Evolutionary conservation across 495 filamentous ascomycete genomes (phyloP).

Genomic region (Talaromyces adpressus): DNA sequence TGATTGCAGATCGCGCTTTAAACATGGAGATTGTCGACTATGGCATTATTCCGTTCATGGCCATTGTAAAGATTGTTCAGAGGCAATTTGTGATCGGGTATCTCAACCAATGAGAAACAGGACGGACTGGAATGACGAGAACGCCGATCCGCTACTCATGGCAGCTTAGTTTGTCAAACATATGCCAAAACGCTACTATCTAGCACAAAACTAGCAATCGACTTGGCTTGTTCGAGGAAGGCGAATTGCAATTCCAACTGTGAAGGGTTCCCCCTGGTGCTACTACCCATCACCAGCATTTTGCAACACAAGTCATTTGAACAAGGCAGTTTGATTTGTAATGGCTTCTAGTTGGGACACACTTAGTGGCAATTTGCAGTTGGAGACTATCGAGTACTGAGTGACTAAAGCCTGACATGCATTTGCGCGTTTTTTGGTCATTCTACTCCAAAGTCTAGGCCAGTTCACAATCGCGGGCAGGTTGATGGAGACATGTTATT

Average conservation of each 20-base stretch:
- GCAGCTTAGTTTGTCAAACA: neutral
- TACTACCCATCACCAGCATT: neutral
- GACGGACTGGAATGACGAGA: neutral
- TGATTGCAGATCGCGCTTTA: neutral
- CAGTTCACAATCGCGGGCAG: neutral
- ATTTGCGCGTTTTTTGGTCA: neutral
- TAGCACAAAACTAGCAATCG: neutral
- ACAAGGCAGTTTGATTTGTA: neutral
- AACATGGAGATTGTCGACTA: neutral
- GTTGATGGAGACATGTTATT: neutral
- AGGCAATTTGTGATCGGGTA: neutral
- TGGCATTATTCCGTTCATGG: neutral
- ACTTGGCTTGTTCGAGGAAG: neutral
- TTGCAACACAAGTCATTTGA: neutral
- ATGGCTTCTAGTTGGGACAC: neutral
- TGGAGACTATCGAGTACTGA: neutral
- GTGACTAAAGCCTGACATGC: neutral
- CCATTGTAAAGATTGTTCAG: neutral
- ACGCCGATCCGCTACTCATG: neutral
- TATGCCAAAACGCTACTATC: neutral
- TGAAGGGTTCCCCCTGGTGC: neutral
- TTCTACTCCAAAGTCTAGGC: neutral
- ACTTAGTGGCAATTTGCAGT: neutral
- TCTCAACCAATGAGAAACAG: neutral
- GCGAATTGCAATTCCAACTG: neutral